Evolutionary conservation across 208 protist genomes (phyloP), one percentile per base, ranked within the genome.

Genomic region (Sergeia podlipaevii): DNA sequence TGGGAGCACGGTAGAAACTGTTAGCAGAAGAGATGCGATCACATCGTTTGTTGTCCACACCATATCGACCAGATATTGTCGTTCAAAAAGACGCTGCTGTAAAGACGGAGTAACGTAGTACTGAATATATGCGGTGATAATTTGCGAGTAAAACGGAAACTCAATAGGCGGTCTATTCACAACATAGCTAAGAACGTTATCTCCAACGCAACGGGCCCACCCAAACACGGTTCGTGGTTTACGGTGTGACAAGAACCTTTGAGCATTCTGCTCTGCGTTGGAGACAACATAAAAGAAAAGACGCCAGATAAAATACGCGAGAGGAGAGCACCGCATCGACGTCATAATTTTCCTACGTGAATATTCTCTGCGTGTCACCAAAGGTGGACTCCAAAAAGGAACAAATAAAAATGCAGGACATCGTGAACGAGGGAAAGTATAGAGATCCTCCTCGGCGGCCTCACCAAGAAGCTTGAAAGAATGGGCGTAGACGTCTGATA

Each of bases 371-470:
- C 86, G 67, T 10, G 86, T 93, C 10, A 80, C 63, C 10, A 93
- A 48, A 2, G 86, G 86, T 11, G 86, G 86, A 30, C 73, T 51
- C 86, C 86, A 93, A 72, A 90, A 90, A 1, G 86, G 86, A 29
- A 93, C 55, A 20, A 93, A 51, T 20, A 90, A 46, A 5, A 85
- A 36, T 17, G 81, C 65, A 4, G 77, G 81, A 18, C 74, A 81
- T 4, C 59, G 54, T 13, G 70, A 66, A 8, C 81, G 58, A 36
- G 77, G 49, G 39, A 89, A 60, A 13, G 26, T 41, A 67, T 81
- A 81, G 45, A 82, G 60, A 68, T 86, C 78, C 4, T 63, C 33
- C 4, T 84, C 70, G 0, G 54, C 47, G 5, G 74, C 28, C 46
- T 93, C 85, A 6, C 53, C 37, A 45, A 93, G 60, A 36, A 93